A percentile compares a stretch with the other conserved stretches of the same genome.
phyloP scores from a whole-genome alignment of 768 basidiomycete genomes.

The Lyophyllum semitale region DNA sequence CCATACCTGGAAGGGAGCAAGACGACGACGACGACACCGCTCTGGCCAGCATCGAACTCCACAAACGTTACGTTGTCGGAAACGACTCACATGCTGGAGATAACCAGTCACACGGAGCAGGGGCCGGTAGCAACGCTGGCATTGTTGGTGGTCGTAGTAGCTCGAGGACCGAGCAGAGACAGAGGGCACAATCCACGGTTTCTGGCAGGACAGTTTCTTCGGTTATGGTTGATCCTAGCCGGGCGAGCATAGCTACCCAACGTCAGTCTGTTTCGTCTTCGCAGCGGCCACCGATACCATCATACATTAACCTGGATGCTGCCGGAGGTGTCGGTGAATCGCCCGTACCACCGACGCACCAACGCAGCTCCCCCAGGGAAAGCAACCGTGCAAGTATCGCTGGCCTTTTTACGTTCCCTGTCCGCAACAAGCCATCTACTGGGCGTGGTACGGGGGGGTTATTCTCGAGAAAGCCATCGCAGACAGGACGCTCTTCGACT shows the following conservation, averaged over 20 bases:
- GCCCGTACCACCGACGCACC: slow-evolving; percentile 44
- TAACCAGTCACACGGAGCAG: slow-evolving; percentile 9
- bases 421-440: slow-evolving; percentile 7
- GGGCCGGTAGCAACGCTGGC: slow-evolving; percentile 13
- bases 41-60: slow-evolving; percentile 27
- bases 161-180: slow-evolving; percentile 25
- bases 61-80: slow-evolving; percentile 27
- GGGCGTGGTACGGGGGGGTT: slow-evolving; percentile 1
- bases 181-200: slow-evolving; percentile 41
- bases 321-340: slow-evolving; percentile 69
- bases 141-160: slow-evolving; percentile 18
- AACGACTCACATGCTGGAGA: slow-evolving; percentile 18
- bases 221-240: slow-evolving; percentile 36
- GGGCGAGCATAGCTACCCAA: slow-evolving; percentile 27
- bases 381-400: slow-evolving; percentile 52
- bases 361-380: slow-evolving; percentile 18
- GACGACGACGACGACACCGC: slow-evolving; percentile 30
- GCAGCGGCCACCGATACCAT: slow-evolving; percentile 35
- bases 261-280: slow-evolving; percentile 37
- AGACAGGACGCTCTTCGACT: background rate
- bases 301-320: slow-evolving; percentile 46
- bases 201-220: slow-evolving; percentile 44
- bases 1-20: slow-evolving; percentile 28
- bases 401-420: slow-evolving; percentile 53
- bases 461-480: slow-evolving; percentile 1